Base-by-base conservation (phyloP, 495 filamentous ascomycete species). In the Xylaria cubensis region DNA sequence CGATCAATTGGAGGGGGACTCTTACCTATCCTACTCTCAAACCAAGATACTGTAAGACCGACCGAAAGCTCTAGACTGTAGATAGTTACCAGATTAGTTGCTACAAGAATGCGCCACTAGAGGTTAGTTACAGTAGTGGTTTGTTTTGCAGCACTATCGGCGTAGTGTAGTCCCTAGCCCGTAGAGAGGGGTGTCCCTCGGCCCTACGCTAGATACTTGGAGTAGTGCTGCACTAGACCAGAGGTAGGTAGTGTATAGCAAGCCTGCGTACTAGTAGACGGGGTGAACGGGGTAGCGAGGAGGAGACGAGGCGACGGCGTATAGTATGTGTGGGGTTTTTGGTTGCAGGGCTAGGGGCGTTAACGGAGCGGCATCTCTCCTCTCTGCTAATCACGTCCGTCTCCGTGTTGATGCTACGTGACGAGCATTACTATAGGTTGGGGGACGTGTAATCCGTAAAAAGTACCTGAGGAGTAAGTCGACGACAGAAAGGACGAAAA, bases 261-360 rank as follows among this genome's bases (percentile, higher is more conserved):
- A 24, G 42, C 36, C 39, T 63, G 24, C 51, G 24, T 29, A 19
- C 50, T 24, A 55, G 46, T 7, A 46, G 42, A 42, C 39, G 39
- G 39, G 13, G 44, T 48, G n/a, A n/a, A 51, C 48, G 48, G 48
- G 48, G 48, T 51, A 51, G 48, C 48, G 48, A 51, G 48, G n/a
- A 46, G 63, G 42, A 24, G 42, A 39, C n/a, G 59, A 41, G 59
- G 32, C 32, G 36, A 24, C 32, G 59, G 58, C 58, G 58, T 9
- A 42, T 39, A 24, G 19, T 39, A 42, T 42, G 39, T 42, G 46
- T 66, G 64, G 66, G 66, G 55, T 32, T 61, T 39, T 50, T 62
- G 41, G 67, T 51, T 41, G 36, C 67, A 70, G 67, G 39, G 67
- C 67, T 48, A 62, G 55, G 56, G 64, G 64, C 64, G 64, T 67